Percentiles rank a stretch among this genome's conserved stretches.
Evolutionary conservation across 2,329 filamentous ascomycete species (phyloP).

Genomic region (Orbilia blumenaviensis): DNA sequence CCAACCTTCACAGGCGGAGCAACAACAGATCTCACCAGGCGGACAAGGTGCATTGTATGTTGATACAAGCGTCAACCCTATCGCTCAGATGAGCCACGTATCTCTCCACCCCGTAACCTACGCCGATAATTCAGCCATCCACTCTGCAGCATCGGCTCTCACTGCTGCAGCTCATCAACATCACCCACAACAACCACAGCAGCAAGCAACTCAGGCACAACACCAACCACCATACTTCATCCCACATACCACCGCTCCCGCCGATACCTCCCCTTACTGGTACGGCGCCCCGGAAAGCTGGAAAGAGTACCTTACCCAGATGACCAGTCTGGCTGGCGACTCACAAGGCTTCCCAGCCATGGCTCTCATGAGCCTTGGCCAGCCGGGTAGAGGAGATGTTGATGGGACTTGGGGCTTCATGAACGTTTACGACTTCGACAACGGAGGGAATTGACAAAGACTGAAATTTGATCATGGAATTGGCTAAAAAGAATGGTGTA

Average conservation of each 20-base stretch:
- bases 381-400: conserved; percentile 35
- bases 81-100: conserved; percentile 39
- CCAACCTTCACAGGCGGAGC: conserved; percentile 19
- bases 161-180: conserved; percentile 17
- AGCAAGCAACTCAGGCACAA: conserved; percentile 1
- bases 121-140: conserved; percentile 13
- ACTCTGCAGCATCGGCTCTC: conserved; percentile 37
- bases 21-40: not conserved
- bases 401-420: conserved; percentile 46
- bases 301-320: conserved; percentile 50
- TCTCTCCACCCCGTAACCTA: conserved; percentile 10
- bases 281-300: conserved; percentile 37
- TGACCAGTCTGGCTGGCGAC: conserved; percentile 45
- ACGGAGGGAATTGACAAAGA: conserved; percentile 1
- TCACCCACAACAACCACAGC: conserved; percentile 3
- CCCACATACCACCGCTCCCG: conserved; percentile 26
- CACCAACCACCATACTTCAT: conserved; percentile 19
- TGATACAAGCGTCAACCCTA: conserved; percentile 34
- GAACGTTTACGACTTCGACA: conserved; percentile 45
- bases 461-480: not conserved
- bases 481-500: not conserved
- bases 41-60: conserved; percentile 13
- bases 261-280: conserved; percentile 20
- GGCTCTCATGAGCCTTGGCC: conserved; percentile 50
- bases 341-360: conserved; percentile 38